A percentile compares a stretch with the other conserved stretches of the same genome.
These are phyloP conservation scores for Aphanocladium album DNA, from an alignment of 2,329 filamentous ascomycete genomes.

Conservation along the genomic window DNA sequence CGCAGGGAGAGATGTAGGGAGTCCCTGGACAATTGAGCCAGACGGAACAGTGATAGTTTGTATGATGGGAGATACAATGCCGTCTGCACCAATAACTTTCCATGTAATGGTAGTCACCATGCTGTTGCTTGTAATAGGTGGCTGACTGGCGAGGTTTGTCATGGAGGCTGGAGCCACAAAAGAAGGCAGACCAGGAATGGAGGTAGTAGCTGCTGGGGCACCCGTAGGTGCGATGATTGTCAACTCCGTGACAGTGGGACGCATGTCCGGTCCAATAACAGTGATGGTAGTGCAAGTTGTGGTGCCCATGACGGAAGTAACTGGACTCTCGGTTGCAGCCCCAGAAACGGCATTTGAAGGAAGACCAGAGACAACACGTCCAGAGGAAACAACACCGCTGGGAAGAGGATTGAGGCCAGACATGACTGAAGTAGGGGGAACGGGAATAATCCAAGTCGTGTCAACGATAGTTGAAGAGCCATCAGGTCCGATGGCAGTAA, in stretches of 20 bases:
- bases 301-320: not conserved
- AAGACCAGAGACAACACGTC: not conserved
- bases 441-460: conserved; percentile 21
- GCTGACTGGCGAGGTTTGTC: conserved; percentile 30
- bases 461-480: conserved; percentile 26
- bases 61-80: conserved; percentile 1
- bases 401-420: conserved; percentile 11
- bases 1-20: not conserved
- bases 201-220: not conserved
- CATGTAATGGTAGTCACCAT: conserved; percentile 4
- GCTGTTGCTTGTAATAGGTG: conserved; percentile 12
- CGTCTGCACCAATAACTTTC: conserved; percentile 10
- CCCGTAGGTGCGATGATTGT: conserved; percentile 23
- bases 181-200: conserved; percentile 19
- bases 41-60: conserved; percentile 1
- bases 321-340: not conserved
- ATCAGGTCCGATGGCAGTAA: conserved; percentile 24
- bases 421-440: conserved; percentile 14
- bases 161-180: conserved; percentile 9
- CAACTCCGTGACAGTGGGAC: conserved; percentile 26
- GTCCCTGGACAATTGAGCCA: not conserved
- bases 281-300: conserved; percentile 28
- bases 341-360: not conserved
- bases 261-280: conserved; percentile 23
- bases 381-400: not conserved